Evolutionary conservation across 352 stramenopile genomes (phyloP).

Genomic region (Thraustochytrium striatum): DNA sequence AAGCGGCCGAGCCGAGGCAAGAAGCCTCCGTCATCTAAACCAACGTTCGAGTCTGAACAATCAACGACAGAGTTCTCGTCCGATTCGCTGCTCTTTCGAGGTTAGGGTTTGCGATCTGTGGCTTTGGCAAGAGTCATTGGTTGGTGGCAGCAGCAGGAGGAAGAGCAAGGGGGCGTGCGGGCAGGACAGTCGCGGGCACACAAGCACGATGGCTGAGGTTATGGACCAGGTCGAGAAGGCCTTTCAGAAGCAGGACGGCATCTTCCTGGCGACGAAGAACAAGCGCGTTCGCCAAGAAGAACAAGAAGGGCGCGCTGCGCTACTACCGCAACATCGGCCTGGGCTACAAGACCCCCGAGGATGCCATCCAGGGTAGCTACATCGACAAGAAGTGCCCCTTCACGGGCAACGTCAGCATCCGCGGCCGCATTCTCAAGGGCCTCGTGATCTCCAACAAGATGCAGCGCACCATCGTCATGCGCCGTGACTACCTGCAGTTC

Average conservation of each 20-base stretch:
- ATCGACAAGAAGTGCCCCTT: constrained; percentile 99
- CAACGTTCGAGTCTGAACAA: too few species aligned
- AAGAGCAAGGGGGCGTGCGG: too few species aligned
- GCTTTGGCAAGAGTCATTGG: too few species aligned
- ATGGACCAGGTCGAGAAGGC: constrained; percentile 52
- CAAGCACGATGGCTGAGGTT: background rate
- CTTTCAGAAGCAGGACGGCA: constrained; percentile 98
- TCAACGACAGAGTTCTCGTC: too few species aligned
- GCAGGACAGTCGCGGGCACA: too few species aligned
- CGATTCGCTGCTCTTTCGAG: too few species aligned
- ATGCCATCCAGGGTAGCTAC: constrained; percentile 82
- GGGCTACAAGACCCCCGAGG: constrained; percentile 97
- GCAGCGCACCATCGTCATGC: constrained; percentile 98
- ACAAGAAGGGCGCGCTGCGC: constrained; percentile 82
- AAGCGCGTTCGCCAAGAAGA: constrained; percentile 70
- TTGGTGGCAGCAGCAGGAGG: too few species aligned
- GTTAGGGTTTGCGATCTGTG: too few species aligned
- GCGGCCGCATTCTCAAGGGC: constrained; percentile 94
- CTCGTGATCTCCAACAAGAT: constrained; percentile 99
- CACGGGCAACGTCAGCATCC: constrained; percentile 98
- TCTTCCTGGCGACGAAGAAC: constrained; percentile 93
- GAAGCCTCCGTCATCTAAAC: too few species aligned
- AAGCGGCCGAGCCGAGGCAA: too few species aligned
- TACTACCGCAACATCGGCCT: constrained; percentile 95
- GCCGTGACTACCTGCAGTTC: constrained; percentile 99